Base-by-base conservation (phyloP, 2,329 filamentous ascomycete species). In the Rhinocladiella similis region DNA sequence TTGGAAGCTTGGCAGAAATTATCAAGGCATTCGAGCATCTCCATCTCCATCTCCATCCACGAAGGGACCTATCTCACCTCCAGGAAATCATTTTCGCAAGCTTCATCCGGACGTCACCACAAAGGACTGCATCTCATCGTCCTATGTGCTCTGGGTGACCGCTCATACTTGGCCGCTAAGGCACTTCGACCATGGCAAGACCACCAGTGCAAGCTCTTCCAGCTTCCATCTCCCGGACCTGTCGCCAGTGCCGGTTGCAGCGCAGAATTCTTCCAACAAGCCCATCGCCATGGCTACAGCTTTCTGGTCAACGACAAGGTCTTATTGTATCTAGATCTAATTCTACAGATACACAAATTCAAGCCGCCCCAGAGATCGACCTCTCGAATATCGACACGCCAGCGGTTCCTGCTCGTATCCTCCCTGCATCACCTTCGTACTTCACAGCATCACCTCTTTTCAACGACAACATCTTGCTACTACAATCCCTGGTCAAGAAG, bases 381-480 rank as follows among this genome's bases (percentile, higher is more conserved):
- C 76, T 80, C 56, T 56, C 57, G 10, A 62, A 64, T 29, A 33
- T 60, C n/a, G 58, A 59, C 22, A 33, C 29, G 3, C 29, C 29
- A 33, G 54, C 59, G 61, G 20, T 67, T 22, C 81, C 84, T 63
- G 86, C 89, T 51, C 90, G 94, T 63, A 79, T 95, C 19, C 78
- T 97, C 35, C 94, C 94, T 18, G 81, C 82, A 22, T 96, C 92
- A 35, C 87, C 90, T 2, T 94, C 93, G n/a, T 99, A 99, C 76
- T 99, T 97, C 78, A 92, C 91, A 50, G 88, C 88, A 50, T 87
- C 87, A 59, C 89, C 92, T 1, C 80, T 82, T 53, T 97, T 96
- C 79, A 94, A 88, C 74, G 94, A 99, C 75, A 83, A 89, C 67
- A 84, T 89, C 65, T 82, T 97, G 63, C 77, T 80, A 45, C 80